Conservation (phyloP, 441 rosid genomes). For the Isatis lusitanica region DNA sequence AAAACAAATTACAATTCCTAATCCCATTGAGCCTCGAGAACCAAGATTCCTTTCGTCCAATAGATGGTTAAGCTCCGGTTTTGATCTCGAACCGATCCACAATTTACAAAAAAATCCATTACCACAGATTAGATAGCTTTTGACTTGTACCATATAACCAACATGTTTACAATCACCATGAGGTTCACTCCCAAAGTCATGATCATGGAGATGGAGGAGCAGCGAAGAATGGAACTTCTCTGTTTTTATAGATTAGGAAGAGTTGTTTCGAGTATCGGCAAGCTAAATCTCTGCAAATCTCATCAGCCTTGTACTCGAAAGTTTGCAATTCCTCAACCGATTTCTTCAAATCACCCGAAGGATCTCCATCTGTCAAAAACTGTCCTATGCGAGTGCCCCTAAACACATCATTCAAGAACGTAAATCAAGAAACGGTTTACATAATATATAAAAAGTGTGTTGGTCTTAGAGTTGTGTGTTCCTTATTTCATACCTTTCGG, state of each 20-base stretch:
- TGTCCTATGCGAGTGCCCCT: constrained; percentile 21
- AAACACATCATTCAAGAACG: constrained; percentile 11
- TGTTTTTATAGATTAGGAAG: constrained; percentile 60
- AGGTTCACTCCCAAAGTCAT: background rate
- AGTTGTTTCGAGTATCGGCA: constrained; percentile 61
- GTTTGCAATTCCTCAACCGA: constrained; percentile 52
- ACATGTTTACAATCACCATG: background rate
- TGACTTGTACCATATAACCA: background rate
- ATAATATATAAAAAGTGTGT: background rate
- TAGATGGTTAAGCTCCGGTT: background rate
- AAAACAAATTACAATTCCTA: background rate
- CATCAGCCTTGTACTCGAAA: background rate
- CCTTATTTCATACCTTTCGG: constrained; percentile 2
- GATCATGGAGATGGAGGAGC: constrained; percentile 36
- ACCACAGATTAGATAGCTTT: background rate
- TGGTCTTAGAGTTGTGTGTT: background rate
- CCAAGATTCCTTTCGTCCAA: background rate
- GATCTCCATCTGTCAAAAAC: constrained; percentile 24
- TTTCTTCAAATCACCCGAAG: constrained; percentile 42
- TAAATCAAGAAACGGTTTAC: background rate
- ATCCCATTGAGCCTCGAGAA: background rate
- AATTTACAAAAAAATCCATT: background rate
- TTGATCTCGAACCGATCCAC: background rate
- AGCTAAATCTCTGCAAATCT: constrained; percentile 8
- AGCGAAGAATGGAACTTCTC: constrained; percentile 59